Evolutionary conservation across 495 filamentous ascomycete genomes (phyloP), one percentile per base, ranked within the genome.

Genomic region (Talaromyces trachyspermus): DNA sequence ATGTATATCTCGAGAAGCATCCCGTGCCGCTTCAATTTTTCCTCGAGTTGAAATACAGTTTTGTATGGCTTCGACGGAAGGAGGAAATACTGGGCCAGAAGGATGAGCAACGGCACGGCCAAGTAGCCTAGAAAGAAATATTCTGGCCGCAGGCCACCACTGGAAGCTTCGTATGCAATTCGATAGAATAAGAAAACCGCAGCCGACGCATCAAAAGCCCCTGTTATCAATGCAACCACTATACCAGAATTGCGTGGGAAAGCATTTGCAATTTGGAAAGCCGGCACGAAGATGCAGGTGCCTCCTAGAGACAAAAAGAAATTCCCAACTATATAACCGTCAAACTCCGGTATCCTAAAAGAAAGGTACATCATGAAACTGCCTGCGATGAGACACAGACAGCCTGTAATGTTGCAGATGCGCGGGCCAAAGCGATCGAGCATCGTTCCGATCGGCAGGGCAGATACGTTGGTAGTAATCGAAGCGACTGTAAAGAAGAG

Each of bases 231-330:
- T 0, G 83, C 81, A 5, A 87, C 77, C 41, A 87, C 80, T 2
- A 79, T 62, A 2, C 83, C 83, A 0, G 80, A 79, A 57, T 82
- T 65, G 48, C 65, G 69, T 1, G 83, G 83, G 51, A 87, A 86
- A 0, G 83, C 80, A 54, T 87, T 85, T 29, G 78, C 78, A 33
- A 87, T 75, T 55, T 85, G 82, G 53, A 85, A 87, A 5, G 77
- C 80, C 0, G 83, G 76, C 18, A 86, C 80, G 57, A 87, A 86
- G 23, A 85, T 69, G 54, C 83, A 85, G 0, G 82, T 81, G 0
- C 83, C 83, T 27, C 79, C 82, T 14, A 85, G 66, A 5, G 80
- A 78, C 0, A 86, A 67, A 48, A 85, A 74, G 41, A 85, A 66
- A 58, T 84, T 84, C 20, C 76, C 81, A 0, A 70, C 57, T 14